Evolutionary conservation across 164 flowering plant genomes (phyloP).

Genomic region (Dillenia turbinata): DNA sequence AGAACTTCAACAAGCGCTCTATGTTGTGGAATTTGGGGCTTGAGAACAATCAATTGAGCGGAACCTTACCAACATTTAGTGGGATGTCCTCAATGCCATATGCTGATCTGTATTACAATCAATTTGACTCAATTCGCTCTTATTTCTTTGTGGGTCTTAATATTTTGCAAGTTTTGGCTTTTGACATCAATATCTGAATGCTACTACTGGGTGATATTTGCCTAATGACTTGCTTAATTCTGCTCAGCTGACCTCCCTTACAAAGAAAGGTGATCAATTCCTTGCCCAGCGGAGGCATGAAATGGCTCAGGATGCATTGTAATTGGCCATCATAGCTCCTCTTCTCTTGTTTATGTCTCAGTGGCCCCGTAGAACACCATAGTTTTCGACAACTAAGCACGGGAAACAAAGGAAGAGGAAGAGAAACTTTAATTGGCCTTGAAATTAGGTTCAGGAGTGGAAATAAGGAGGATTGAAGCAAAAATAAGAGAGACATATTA

Average conservation of each 20-base stretch:
- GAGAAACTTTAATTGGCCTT: no score
- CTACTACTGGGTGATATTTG: conserved; percentile 49
- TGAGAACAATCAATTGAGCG: conserved; percentile 46
- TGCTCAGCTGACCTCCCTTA: conserved; percentile 42
- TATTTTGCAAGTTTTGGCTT: conserved; percentile 44
- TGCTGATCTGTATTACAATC: conserved; percentile 52
- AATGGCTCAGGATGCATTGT: no score
- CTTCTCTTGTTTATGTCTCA: no score
- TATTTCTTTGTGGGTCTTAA: conserved; percentile 50
- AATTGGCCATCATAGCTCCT: no score
- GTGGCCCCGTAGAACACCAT: no score
- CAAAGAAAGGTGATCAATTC: conserved; percentile 25
- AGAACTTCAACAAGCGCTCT: conserved; percentile 41
- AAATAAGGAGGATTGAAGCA: no score
- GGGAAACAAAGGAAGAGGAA: no score
- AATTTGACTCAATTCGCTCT: conserved; percentile 50
- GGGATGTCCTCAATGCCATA: conserved; percentile 41
- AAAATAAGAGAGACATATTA: no score
- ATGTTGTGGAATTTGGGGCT: conserved; percentile 46
- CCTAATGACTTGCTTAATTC: conserved; percentile 38
- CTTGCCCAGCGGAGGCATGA: no score
- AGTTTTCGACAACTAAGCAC: no score
- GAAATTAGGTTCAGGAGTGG: no score
- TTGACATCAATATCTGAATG: conserved; percentile 53
- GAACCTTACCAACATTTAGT: conserved; percentile 50